Conservation (phyloP, 2,329 filamentous ascomycete species). For the Reticulascus tulasneorum region DNA sequence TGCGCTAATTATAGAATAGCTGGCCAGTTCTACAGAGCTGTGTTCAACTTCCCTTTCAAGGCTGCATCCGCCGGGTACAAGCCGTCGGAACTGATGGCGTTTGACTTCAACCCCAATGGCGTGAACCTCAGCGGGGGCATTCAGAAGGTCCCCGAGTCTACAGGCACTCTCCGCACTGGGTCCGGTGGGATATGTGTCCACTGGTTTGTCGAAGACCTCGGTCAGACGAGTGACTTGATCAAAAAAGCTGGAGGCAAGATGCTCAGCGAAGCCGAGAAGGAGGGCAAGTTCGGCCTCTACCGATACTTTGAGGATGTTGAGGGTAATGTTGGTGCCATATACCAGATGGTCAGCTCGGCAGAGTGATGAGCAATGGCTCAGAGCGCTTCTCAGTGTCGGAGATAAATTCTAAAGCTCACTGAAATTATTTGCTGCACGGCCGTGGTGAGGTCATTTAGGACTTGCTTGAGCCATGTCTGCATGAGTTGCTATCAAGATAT, state of each 20-base stretch:
- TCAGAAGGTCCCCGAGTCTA: constrained; percentile 20
- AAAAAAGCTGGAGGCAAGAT: constrained; percentile 24
- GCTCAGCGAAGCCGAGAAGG: constrained; percentile 21
- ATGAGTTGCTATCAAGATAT: no score
- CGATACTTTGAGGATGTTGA: constrained; percentile 28
- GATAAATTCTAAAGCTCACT: no score
- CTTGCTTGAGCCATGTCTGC: no score
- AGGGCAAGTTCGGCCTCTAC: constrained; percentile 21
- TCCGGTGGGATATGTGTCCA: constrained; percentile 22
- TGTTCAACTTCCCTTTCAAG: constrained; percentile 23
- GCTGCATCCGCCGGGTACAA: constrained; percentile 9
- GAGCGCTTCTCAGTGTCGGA: no score
- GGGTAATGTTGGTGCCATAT: constrained; percentile 25
- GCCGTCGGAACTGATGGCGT: constrained; percentile 16
- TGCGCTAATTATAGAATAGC: constrained; percentile 17
- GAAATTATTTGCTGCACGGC: no score
- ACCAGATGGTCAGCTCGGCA: constrained; percentile 19
- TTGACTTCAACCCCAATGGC: constrained; percentile 24
- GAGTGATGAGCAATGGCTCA: no score
- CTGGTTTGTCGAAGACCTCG: constrained; percentile 27
- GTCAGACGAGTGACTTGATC: constrained; percentile 18
- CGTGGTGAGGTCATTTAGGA: no score
- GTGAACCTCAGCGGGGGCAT: constrained; percentile 24
- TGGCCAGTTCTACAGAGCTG: constrained; percentile 22
- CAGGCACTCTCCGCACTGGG: constrained; percentile 19